A percentile compares a stretch with the other conserved stretches of the same genome.
phyloP scores from a whole-genome alignment of 768 basidiomycete species.

The Pulveroboletus sp. region DNA sequence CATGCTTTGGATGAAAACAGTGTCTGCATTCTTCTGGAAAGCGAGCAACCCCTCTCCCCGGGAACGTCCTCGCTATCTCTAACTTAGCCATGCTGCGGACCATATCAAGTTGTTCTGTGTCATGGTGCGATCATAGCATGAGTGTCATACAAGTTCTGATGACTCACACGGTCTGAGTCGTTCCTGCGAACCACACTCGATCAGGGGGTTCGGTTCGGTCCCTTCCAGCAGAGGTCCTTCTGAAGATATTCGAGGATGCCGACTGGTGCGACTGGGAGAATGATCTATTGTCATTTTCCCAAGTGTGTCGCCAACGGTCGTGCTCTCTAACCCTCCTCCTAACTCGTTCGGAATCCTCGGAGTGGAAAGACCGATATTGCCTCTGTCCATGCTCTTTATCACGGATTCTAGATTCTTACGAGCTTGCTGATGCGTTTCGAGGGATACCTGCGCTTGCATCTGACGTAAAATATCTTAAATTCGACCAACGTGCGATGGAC shows the following conservation, averaged over 20 bases:
- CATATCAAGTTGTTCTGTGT: neutral
- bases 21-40: neutral
- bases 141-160: too few species aligned
- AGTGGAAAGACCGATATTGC: neutral
- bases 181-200: neutral
- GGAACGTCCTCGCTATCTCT: neutral
- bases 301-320: conserved; percentile 9
- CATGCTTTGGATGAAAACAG: too few species aligned
- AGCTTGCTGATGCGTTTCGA: neutral
- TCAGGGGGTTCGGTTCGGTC: neutral
- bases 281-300: conserved; percentile 4
- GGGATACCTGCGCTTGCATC: neutral
- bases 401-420: neutral
- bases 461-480: neutral
- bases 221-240: conserved; percentile 2
- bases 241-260: neutral
- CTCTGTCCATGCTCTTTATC: too few species aligned
- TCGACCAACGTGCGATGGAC: neutral
- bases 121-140: too few species aligned
- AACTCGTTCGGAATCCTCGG: neutral
- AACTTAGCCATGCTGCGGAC: neutral
- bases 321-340: neutral
- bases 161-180: neutral
- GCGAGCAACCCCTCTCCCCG: neutral
- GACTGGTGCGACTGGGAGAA: neutral